phyloP scores from a whole-genome alignment of 345 rosid species.

The Eucalyptus curtisii region DNA sequence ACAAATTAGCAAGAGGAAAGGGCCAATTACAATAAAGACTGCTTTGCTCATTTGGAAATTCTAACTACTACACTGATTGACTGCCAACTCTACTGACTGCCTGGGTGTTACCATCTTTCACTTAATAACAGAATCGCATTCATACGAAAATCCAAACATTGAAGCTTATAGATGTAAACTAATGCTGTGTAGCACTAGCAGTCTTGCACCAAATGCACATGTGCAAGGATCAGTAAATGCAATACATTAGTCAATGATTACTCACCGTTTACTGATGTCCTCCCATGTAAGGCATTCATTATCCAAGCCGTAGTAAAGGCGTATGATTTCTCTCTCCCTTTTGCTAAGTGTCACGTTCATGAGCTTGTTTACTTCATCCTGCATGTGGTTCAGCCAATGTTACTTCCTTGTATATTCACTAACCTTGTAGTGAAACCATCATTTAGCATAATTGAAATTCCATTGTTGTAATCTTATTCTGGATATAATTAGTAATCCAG shows the following conservation, averaged over 20 bases:
- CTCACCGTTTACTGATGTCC: slow-evolving; percentile 94
- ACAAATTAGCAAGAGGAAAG: not conserved
- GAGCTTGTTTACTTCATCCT: slow-evolving; percentile 87
- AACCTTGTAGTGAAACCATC: not conserved
- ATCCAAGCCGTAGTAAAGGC: slow-evolving; percentile 77
- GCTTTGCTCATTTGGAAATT: not conserved
- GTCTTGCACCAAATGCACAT: not conserved
- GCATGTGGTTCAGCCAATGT: slow-evolving; percentile 3
- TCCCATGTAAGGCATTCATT: slow-evolving; percentile 90
- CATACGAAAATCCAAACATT: not conserved
- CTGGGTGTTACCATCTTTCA: not conserved
- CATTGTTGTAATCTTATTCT: not conserved
- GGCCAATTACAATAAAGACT: not conserved
- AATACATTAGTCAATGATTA: not conserved
- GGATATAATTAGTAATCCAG: not conserved
- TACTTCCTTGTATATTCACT: not conserved
- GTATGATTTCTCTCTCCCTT: slow-evolving; percentile 76
- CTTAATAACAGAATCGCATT: not conserved
- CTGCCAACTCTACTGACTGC: not conserved
- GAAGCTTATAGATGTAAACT: not conserved
- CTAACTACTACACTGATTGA: not conserved
- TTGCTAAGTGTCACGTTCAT: slow-evolving; percentile 39
- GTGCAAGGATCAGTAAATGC: not conserved
- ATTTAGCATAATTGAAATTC: not conserved
- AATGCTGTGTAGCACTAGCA: not conserved